These are phyloP conservation scores for Rhexocercosporidium sp. DNA, from an alignment of 2,329 filamentous ascomycete genomes.

Conservation along the genomic window DNA sequence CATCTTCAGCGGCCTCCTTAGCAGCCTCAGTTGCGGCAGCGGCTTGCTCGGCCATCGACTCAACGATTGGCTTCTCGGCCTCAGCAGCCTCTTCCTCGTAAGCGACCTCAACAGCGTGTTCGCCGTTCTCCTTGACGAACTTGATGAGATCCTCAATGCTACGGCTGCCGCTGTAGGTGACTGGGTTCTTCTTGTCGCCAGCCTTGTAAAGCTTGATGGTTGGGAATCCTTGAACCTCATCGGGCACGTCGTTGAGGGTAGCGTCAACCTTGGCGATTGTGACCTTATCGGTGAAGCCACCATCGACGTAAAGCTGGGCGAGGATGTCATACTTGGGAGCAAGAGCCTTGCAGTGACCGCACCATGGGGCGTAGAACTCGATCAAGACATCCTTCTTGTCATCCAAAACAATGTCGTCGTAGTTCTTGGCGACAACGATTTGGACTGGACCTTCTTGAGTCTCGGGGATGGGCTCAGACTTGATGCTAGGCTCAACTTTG, in stretches of 20 bases:
- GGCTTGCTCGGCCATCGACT: slow-evolving; percentile 47
- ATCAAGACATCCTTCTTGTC: slow-evolving; percentile 95
- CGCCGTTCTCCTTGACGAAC: slow-evolving; percentile 96
- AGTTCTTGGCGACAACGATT: slow-evolving; percentile 90
- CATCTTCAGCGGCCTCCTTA: slow-evolving; percentile 49
- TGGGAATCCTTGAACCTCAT: slow-evolving; percentile 96
- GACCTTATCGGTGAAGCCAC: slow-evolving; percentile 82
- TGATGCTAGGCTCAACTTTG: slow-evolving; percentile 95
- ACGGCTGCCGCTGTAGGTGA: slow-evolving; percentile 87
- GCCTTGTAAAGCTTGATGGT: slow-evolving; percentile 99
- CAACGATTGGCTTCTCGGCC: slow-evolving; percentile 44
- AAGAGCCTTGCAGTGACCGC: slow-evolving; percentile 98
- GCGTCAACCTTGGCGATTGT: slow-evolving; percentile 98
- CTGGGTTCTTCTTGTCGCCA: slow-evolving; percentile 80
- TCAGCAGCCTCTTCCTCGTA: slow-evolving; percentile 62
- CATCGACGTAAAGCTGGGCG: slow-evolving; percentile 72
- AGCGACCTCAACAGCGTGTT: slow-evolving; percentile 76
- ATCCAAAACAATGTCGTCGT: slow-evolving; percentile 89
- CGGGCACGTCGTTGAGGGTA: slow-evolving; percentile 93
- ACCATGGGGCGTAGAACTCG: slow-evolving; percentile 99
- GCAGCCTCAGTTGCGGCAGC: slow-evolving; percentile 46
- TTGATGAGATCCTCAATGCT: slow-evolving; percentile 89
- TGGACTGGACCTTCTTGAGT: slow-evolving; percentile 87
- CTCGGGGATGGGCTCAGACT: slow-evolving; percentile 97
- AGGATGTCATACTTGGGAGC: slow-evolving; percentile 97